A percentile compares a stretch with the other conserved stretches of the same genome.
Conservation (phyloP, 2,329 filamentous ascomycete species). For the Ophiocordyceps camponoti-rufipedis region DNA sequence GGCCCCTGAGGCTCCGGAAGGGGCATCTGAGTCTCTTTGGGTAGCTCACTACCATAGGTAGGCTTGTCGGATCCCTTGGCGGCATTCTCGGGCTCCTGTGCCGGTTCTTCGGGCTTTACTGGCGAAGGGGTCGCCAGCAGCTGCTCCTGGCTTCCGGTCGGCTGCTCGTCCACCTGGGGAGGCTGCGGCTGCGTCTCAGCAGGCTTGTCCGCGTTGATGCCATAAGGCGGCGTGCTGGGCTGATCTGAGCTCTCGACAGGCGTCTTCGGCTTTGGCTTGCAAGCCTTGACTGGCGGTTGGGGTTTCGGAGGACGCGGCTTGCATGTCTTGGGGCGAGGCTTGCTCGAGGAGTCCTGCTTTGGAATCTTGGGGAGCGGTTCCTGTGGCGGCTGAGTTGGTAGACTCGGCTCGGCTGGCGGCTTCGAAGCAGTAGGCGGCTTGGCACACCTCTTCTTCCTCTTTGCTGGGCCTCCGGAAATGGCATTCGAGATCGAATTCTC, state of each 20-base stretch:
- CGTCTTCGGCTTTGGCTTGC: neutral
- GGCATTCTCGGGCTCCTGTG: neutral
- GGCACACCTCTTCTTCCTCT: neutral
- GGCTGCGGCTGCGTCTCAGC: neutral
- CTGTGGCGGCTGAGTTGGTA: neutral
- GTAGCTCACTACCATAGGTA: neutral
- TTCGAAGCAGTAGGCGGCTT: neutral
- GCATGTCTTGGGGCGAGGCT: neutral
- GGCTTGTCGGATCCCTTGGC: neutral
- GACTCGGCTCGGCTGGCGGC: no score
- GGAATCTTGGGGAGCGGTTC: neutral
- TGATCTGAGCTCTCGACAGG: neutral
- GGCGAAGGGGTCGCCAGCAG: no score
- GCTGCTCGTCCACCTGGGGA: neutral
- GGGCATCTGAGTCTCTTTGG: no score
- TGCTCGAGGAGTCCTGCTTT: neutral
- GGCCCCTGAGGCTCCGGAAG: no score
- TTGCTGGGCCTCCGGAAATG: neutral
- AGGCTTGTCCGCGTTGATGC: neutral
- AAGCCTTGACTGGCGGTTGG: neutral
- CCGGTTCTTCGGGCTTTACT: neutral
- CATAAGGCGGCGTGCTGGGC: neutral
- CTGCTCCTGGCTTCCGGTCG: neutral
- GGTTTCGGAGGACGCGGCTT: neutral
- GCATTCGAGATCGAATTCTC: neutral